Percentiles rank a stretch among this genome's conserved stretches.
Evolutionary conservation across 768 basidiomycete genomes (phyloP).

Genomic region (Strobilomyces dryophilus): DNA sequence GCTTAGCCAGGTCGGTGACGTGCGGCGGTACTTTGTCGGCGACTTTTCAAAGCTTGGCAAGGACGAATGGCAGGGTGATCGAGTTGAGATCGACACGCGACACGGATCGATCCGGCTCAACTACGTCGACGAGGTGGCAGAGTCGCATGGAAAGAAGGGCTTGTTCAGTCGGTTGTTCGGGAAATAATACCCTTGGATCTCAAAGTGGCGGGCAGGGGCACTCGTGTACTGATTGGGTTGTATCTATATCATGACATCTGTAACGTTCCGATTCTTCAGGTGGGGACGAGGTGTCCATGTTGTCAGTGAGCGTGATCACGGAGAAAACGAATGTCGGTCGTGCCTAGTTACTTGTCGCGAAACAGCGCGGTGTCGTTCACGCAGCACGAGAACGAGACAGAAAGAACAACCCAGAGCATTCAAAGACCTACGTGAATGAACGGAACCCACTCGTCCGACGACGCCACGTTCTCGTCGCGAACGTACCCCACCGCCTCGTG

Average conservation of each 20-base stretch:
- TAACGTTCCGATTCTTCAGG: too few species aligned
- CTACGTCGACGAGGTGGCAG: conserved; percentile 17
- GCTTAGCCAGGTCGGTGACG: conserved; percentile 18
- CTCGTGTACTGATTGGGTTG: too few species aligned
- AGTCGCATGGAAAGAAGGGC: conserved; percentile 4
- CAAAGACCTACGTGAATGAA: neutral
- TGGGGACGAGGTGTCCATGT: too few species aligned
- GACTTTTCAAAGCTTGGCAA: conserved; percentile 16
- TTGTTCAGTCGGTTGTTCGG: conserved; percentile 20
- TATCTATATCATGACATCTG: too few species aligned
- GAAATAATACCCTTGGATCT: neutral
- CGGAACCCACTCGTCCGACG: neutral
- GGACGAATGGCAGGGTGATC: conserved; percentile 20
- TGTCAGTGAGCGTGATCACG: too few species aligned
- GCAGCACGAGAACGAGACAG: too few species aligned
- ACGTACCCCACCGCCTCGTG: neutral
- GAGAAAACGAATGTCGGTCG: too few species aligned
- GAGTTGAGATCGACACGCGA: conserved; percentile 11
- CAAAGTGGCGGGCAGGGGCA: too few species aligned
- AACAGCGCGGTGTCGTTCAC: too few species aligned
- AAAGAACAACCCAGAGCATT: neutral
- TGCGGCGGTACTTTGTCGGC: conserved; percentile 24
- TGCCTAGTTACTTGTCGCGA: too few species aligned
- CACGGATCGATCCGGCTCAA: conserved; percentile 19
- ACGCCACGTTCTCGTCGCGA: too few species aligned